Evolutionary conservation across 2,329 filamentous ascomycete species (phyloP), one percentile per base, ranked within the genome.

Genomic region (Orbilia javanica): DNA sequence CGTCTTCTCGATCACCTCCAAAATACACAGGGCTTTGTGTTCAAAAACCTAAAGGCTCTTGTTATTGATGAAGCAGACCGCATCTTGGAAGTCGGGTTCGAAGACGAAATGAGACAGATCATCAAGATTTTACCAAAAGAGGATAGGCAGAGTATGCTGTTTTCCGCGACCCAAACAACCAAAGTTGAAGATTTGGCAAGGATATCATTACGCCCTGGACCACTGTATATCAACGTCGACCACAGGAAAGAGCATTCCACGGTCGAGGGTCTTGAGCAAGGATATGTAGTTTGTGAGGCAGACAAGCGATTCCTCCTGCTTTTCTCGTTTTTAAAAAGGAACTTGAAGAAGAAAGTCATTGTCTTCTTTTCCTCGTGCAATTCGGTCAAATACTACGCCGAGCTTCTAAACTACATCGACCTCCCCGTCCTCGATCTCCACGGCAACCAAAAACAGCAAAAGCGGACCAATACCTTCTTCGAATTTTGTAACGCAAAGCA

Each of bases 381-480:
- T 83, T 96, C 92, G 81, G 95, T 98, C 82, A 97, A 97, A 84
- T 99, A 98, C 85, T 94, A 97, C 85, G 90, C 93, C 27, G 94
- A 98, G 84, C 89, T 99, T 29, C 90, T 99, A 81, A 98, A 98
- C 86, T 98, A 97, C 86, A 97, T 98, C 82, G 96, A 98, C 84
- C 88, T 97, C 46, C 94, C 92, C 4, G 93, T 96, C 1, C 88
- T 97, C 50, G 92, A 93, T 81, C 87, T 97, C 6, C 93, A 96
- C 84, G 96, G 94, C 81, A 97, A 99, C 86, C 93, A 97, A 85
- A 99, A 99, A 86, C 96, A 99, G 85, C 94, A 97, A 85, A 97
- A 97, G 85, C 92, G 96, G n/a, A 99, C 96, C 25, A 97, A 96
- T 83, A 97, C 94, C 0, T 99, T 99, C 84, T 99, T 98, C 84